Evolutionary conservation across 2,329 filamentous ascomycete species (phyloP).

Genomic region (Pyricularia grisea): DNA sequence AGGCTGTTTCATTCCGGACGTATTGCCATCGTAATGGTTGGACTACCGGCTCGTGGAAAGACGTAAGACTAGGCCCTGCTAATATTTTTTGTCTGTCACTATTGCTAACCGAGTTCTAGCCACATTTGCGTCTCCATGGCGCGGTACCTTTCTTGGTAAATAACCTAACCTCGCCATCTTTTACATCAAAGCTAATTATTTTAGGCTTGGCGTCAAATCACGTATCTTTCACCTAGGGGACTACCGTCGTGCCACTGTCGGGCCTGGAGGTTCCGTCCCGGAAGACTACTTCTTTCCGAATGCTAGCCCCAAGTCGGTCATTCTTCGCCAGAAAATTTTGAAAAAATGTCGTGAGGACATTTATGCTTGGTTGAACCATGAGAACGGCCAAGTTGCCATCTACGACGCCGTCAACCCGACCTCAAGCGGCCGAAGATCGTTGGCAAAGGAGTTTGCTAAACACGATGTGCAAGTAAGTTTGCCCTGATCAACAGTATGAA

Average conservation of each 20-base stretch:
- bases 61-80: conserved; percentile 47
- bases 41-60: conserved; percentile 88
- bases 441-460: conserved; percentile 96
- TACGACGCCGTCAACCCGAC: conserved; percentile 97
- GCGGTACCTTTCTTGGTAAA: conserved; percentile 81
- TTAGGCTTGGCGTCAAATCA: conserved; percentile 89
- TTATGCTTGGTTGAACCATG: conserved; percentile 89
- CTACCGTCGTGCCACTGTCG: conserved; percentile 82
- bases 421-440: conserved; percentile 66
- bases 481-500: not conserved
- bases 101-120: conserved; percentile 30
- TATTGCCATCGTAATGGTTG: conserved; percentile 96
- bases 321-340: conserved; percentile 90
- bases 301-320: conserved; percentile 83
- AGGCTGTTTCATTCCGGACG: conserved; percentile 93
- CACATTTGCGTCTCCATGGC: conserved; percentile 95
- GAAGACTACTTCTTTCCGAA: conserved; percentile 98
- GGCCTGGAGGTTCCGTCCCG: conserved; percentile 73
- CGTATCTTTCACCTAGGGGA: conserved; percentile 96
- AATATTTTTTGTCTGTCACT: not conserved
- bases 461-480: conserved; percentile 73
- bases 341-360: conserved; percentile 98
- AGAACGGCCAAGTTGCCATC: conserved; percentile 96
- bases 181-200: not conserved
- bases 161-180: conserved; percentile 8